Percentiles rank a stretch among this genome's conserved stretches.
Evolutionary conservation across 371 early-diverging fungal genomes (phyloP).

Genomic region (Neoconidiobolus thromboides): DNA sequence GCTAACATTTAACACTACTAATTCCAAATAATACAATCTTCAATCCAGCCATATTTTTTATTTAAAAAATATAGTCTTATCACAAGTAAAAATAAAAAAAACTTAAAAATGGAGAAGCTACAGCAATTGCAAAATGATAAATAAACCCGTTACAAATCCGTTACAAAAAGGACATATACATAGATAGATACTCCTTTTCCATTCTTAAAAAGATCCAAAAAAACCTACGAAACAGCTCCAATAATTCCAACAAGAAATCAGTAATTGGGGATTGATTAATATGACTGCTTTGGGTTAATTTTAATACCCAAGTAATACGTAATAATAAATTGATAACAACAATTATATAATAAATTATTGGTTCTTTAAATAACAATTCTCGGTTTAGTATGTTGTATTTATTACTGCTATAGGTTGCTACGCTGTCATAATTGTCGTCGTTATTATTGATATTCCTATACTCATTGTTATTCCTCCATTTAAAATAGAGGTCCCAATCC

Average conservation of each 20-base stretch:
- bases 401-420: too few species aligned
- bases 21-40: too few species aligned
- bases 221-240: constrained; percentile 73
- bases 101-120: too few species aligned
- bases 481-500: constrained; percentile 55
- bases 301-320: constrained; percentile 70
- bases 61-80: too few species aligned
- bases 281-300: constrained; percentile 50
- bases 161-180: too few species aligned
- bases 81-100: too few species aligned
- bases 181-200: constrained; percentile 32
- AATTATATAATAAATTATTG: constrained; percentile 45
- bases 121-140: too few species aligned
- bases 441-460: too few species aligned
- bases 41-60: too few species aligned
- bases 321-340: constrained; percentile 56
- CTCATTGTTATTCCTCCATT: too few species aligned
- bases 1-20: too few species aligned
- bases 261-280: constrained; percentile 38
- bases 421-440: constrained; percentile 25
- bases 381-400: constrained; percentile 23
- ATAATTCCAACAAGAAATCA: constrained; percentile 48
- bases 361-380: constrained; percentile 33
- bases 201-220: constrained; percentile 80
- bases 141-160: too few species aligned